phyloP scores from a whole-genome alignment of 805 yeast species.

The Kuraishia capsulata region DNA sequence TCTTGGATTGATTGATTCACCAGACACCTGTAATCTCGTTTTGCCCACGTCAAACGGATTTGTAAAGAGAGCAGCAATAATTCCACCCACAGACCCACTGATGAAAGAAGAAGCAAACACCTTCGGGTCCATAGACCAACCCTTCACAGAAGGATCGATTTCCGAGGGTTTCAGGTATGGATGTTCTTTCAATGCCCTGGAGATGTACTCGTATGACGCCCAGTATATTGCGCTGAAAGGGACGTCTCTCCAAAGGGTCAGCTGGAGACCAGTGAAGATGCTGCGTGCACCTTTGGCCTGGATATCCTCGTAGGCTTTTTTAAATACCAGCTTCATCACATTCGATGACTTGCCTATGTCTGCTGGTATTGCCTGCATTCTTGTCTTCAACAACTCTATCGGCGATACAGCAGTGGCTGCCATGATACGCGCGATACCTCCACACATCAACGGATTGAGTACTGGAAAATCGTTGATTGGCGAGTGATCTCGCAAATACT shows the following conservation, averaged over 20 bases:
- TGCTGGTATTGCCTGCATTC: slow-evolving; percentile 82
- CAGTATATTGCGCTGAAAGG: slow-evolving; percentile 95
- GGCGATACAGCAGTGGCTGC: slow-evolving; percentile 88
- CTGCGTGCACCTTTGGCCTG: slow-evolving; percentile 47
- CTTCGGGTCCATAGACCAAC: slow-evolving; percentile 12
- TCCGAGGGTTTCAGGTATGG: slow-evolving; percentile 9
- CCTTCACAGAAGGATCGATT: slow-evolving; percentile 14
- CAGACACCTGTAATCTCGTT: slow-evolving; percentile 74
- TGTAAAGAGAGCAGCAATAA: slow-evolving; percentile 77
- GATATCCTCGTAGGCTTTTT: slow-evolving; percentile 30
- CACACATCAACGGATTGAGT: slow-evolving; percentile 75
- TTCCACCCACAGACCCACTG: slow-evolving; percentile 79
- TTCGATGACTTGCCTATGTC: slow-evolving; percentile 22
- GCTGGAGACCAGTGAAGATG: slow-evolving; percentile 74
- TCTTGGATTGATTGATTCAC: slow-evolving; percentile 17
- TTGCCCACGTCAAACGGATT: slow-evolving; percentile 98
- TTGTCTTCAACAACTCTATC: slow-evolving; percentile 74
- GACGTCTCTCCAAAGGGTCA: slow-evolving; percentile 94
- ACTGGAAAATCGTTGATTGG: slow-evolving; percentile 32
- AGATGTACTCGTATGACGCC: slow-evolving; percentile 66
- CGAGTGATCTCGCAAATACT: slow-evolving; percentile 69
- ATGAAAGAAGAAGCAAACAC: slow-evolving; percentile 59
- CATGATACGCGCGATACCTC: slow-evolving; percentile 70
- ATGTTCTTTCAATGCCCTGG: slow-evolving; percentile 14
- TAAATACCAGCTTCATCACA: slow-evolving; percentile 36